These are phyloP conservation scores for Fibroporia radiculosa DNA, from an alignment of 768 basidiomycete species.

Conservation along the genomic window DNA sequence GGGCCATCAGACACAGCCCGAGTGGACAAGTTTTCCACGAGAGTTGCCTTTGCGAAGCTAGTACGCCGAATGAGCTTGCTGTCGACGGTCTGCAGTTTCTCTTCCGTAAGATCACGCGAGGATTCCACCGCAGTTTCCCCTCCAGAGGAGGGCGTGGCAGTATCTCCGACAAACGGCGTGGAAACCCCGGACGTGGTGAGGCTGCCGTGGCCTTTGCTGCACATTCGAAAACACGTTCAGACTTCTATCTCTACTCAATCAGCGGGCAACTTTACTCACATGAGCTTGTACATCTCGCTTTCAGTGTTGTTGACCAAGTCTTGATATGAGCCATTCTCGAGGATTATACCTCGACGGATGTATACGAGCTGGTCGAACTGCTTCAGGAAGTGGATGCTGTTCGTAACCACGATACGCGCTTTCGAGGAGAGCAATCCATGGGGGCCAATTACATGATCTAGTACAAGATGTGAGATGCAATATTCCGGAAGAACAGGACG, in stretches of 20 bases:
- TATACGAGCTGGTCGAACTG: slow-evolving; percentile 71
- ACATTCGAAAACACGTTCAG: background rate
- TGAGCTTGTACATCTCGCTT: slow-evolving; percentile 64
- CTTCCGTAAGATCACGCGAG: slow-evolving; percentile 16
- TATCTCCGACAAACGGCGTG: slow-evolving; percentile 24
- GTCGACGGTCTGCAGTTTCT: slow-evolving; percentile 27
- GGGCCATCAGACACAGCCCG: slow-evolving; percentile 39
- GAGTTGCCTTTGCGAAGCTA: slow-evolving; percentile 50
- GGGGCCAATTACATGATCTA: slow-evolving; percentile 84
- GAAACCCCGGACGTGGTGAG: slow-evolving; percentile 18
- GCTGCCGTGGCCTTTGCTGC: slow-evolving; percentile 22
- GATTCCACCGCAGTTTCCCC: slow-evolving; percentile 18
- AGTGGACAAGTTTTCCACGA: slow-evolving; percentile 34
- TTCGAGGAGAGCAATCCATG: slow-evolving; percentile 75
- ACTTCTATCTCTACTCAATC: background rate
- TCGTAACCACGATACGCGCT: slow-evolving; percentile 81
- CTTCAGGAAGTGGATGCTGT: slow-evolving; percentile 76
- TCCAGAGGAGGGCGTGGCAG: slow-evolving; percentile 20
- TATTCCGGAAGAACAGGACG: background rate
- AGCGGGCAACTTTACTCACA: slow-evolving; percentile 39
- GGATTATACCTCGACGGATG: slow-evolving; percentile 74
- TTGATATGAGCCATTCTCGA: slow-evolving; percentile 66
- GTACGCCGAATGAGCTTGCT: slow-evolving; percentile 52
- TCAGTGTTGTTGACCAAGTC: slow-evolving; percentile 51
- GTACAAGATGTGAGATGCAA: slow-evolving; percentile 2